Evolutionary conservation across 352 stramenopile genomes (phyloP), one percentile per base, ranked within the genome.

Genomic region (Pythium oligandrum): DNA sequence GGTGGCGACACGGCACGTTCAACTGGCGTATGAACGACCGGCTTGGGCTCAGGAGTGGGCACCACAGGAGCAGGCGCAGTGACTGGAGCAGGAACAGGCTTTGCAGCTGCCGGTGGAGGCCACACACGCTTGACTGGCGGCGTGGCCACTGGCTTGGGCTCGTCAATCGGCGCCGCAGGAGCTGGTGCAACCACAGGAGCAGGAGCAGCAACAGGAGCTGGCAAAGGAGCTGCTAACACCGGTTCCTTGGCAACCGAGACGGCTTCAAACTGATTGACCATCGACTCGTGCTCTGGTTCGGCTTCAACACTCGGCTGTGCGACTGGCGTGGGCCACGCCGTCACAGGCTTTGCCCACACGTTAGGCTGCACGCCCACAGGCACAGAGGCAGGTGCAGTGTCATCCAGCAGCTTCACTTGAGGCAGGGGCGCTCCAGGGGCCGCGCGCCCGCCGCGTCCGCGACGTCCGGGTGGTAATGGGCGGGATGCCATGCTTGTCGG

Each of bases 401-500:
- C 54, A 50, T 53, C 51, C 2, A 69, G 64, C 36, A 71, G 54
- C 44, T 64, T 63, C 10, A 55, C 37, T 11, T 71, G 51, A 4
- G 63, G 58, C 30, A 77, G 57, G 37, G 63, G 66, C 42, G 56
- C 48, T 4, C 46, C n/a, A 30, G 68, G 54, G 34, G 62, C 6
- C 7, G 63, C 50, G 52, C 63, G 66, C 12, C 34, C 45, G 37
- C 53, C 56, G 37, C 43, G 57, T 35, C 55, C 45, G 42, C 58
- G 57, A 34, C 57, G 66, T 1, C 63, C 63, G 6, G 61, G 64
- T 26, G 68, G 63, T 54, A 71, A 59, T 33, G 70, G 57, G 44
- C 70, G 51, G 40, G 71, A 77, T 46, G 73, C 60, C 73, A 84
- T 84, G 38, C 12, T 42, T 12, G 38, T 12, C 12, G 17, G 17